Conservation (phyloP, 768 basidiomycete genomes). For the Auricularia sp. region DNA sequence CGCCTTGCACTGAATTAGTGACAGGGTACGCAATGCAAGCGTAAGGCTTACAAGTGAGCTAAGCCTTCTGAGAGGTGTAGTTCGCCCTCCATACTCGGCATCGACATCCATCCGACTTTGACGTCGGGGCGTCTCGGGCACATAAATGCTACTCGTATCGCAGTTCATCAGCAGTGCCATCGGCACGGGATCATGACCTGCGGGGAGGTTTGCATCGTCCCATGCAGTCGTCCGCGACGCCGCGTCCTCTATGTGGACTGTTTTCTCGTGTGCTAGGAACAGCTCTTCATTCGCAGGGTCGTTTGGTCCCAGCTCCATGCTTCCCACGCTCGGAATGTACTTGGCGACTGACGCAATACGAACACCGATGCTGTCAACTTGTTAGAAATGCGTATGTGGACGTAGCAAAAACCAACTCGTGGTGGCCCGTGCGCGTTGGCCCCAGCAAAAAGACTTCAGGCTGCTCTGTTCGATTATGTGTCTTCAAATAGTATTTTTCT, state of each 20-base stretch:
- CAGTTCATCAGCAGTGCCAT: too few species aligned
- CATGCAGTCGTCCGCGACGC: neutral
- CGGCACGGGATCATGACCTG: constrained; percentile 7
- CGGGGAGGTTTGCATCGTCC: neutral
- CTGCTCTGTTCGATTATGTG: constrained; percentile 57
- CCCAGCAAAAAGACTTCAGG: constrained; percentile 69
- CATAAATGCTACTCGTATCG: constrained; percentile 7
- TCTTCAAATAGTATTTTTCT: constrained; percentile 74
- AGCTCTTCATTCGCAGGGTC: constrained; percentile 45
- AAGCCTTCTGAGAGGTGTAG: neutral
- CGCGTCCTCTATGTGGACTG: constrained; percentile 2
- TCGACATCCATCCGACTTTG: neutral
- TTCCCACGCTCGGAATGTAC: constrained; percentile 50
- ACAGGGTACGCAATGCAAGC: neutral
- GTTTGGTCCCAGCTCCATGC: constrained; percentile 35
- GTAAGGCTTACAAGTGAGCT: neutral
- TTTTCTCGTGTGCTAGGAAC: constrained; percentile 17
- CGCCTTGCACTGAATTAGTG: neutral
- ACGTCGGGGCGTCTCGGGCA: neutral
- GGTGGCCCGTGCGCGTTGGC: constrained; percentile 58
- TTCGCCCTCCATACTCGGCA: neutral
- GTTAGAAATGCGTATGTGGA: neutral
- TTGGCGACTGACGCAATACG: constrained; percentile 63
- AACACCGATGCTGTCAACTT: constrained; percentile 46
- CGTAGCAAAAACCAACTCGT: constrained; percentile 38